These are phyloP conservation scores for Mrakia blollopis DNA, from an alignment of 768 basidiomycete genomes.

Conservation along the genomic window DNA sequence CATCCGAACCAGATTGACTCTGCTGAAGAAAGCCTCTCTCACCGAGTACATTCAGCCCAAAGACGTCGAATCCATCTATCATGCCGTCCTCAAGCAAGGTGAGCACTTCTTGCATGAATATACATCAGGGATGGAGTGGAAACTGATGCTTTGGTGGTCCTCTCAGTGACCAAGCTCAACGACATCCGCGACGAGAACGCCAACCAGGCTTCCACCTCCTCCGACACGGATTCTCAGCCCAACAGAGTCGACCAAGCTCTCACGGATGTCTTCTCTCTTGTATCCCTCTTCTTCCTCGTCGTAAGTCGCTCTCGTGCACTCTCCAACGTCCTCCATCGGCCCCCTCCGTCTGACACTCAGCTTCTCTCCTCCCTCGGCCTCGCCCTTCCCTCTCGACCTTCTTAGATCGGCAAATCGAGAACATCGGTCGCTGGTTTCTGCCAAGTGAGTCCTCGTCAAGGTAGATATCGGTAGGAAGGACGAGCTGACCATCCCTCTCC, in stretches of 20 bases:
- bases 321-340: neutral
- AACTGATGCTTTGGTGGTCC: constrained; percentile 40
- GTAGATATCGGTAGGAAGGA: neutral
- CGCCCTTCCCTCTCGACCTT: neutral
- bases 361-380: neutral
- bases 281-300: constrained; percentile 95
- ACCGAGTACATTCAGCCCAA: constrained; percentile 87
- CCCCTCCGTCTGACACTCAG: neutral
- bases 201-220: constrained; percentile 47
- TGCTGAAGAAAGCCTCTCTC: constrained; percentile 77
- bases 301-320: constrained; percentile 8
- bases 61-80: constrained; percentile 58
- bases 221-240: constrained; percentile 36
- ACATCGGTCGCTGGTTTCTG: constrained; percentile 94
- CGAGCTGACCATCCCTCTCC: neutral
- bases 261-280: constrained; percentile 88
- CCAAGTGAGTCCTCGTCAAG: constrained; percentile 40
- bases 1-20: constrained; percentile 53
- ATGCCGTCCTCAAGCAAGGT: constrained; percentile 91
- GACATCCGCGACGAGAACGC: constrained; percentile 66
- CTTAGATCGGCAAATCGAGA: constrained; percentile 76
- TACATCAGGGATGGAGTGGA: neutral
- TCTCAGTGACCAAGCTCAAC: constrained; percentile 75
- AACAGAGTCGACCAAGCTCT: constrained; percentile 93
- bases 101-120: neutral